Evolutionary conservation across 805 yeast genomes (phyloP).

Genomic region (Clavispora vitiphila): DNA sequence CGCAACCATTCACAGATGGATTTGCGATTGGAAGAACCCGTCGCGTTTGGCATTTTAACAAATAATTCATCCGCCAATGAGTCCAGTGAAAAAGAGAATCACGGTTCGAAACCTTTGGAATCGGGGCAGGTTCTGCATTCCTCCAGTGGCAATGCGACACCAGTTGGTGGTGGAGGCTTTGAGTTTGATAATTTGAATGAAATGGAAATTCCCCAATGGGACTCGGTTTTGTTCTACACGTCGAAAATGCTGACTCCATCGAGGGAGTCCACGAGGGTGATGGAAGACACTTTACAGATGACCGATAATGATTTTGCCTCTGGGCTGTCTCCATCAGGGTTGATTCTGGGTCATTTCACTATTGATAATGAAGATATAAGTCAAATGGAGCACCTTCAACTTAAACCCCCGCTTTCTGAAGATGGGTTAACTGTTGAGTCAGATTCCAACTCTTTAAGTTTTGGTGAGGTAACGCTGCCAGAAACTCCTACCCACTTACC

Average conservation of each 20-base stretch:
- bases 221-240: slow-evolving; percentile 6
- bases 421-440: not conserved
- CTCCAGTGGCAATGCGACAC: not conserved
- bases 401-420: not conserved
- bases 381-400: not conserved
- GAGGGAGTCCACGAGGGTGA: not conserved
- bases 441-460: not conserved
- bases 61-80: slow-evolving; percentile 8
- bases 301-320: not conserved
- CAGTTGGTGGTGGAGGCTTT: not conserved
- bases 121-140: slow-evolving; percentile 1
- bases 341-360: slow-evolving; percentile 14
- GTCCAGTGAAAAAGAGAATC: slow-evolving; percentile 11
- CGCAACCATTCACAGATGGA: not conserved
- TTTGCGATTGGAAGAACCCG: slow-evolving; percentile 13
- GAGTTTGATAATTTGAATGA: slow-evolving; percentile 10
- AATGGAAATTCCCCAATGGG: slow-evolving; percentile 13
- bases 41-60: slow-evolving; percentile 10
- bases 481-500: not conserved
- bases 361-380: slow-evolving; percentile 10
- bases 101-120: slow-evolving; percentile 2
- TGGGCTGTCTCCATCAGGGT: slow-evolving; percentile 4
- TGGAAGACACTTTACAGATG: not conserved
- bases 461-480: not conserved
- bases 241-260: not conserved